Base-by-base conservation (phyloP, 2,329 filamentous ascomycete species). In the Aspergillus sp. region DNA sequence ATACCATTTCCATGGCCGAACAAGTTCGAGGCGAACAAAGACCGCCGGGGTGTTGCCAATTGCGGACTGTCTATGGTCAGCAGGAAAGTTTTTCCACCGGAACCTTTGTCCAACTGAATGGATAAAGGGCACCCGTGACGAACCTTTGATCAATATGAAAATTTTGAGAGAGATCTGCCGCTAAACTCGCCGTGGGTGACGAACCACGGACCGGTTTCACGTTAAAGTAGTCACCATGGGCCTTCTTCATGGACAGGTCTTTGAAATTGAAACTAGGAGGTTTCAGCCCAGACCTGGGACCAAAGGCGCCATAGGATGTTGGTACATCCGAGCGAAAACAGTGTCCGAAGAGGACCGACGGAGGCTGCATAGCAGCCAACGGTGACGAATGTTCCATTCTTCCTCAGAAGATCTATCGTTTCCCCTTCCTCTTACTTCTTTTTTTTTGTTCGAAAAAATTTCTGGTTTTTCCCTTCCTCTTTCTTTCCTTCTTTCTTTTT, bases 81-180 rank as follows among this genome's bases (percentile, higher is more conserved):
- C 65, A 65, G 22, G 36, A 7, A 5, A 47, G 31, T 64, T 61
- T 63, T 67, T 65, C 65, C 49, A 61, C n/a, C 47, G 22, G 55
- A 55, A 55, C 57, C 12, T 12, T 31, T 42, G 22, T 6, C 9
- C 39, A 54, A n/a, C 32, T 22, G 24, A 52, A n/a, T 9, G 18
- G 51, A 58, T 52, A 62, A 70, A 68, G 63, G 63, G 61, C 50
- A 39, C 20, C 52, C n/a, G 22, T 16, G 55, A 73, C 84, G 67
- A 82, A 97, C 94, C 93, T 97, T 72, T 90, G 92, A 77, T 97
- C 93, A 75, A 98, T 90, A 74, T 94, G 90, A 75, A 98, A 96
- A 81, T 98, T 99, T 74, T 96, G 92, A 59, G 93, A 97, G 69
- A 98, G 84, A 78, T 99, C 95, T 63, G 92, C 93, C 47, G 93